Evolutionary conservation across 31 red algal genomes (phyloP).

Genomic region (Asparagopsis taxiformis): DNA sequence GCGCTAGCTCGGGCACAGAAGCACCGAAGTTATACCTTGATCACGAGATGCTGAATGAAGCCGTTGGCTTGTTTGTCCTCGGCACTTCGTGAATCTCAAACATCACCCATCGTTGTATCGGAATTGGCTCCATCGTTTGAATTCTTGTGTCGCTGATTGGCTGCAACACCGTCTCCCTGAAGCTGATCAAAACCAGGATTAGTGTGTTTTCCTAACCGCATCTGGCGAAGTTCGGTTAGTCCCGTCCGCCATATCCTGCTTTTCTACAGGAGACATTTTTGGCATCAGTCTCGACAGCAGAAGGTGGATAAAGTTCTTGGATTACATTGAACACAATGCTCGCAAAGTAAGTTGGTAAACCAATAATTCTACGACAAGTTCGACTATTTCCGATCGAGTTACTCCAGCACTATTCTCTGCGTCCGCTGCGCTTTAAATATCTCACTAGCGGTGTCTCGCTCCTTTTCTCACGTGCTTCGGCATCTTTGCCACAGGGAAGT

Average conservation of each 20-base stretch:
- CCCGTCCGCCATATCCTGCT: neutral
- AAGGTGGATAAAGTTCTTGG: neutral
- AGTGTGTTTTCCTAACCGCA: neutral
- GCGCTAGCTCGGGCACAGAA: neutral
- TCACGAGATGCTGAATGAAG: conserved; percentile 10
- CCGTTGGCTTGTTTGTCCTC: conserved; percentile 20
- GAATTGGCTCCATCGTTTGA: conserved; percentile 44
- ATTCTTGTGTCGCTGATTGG: conserved; percentile 22
- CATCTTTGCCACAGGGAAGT: conserved; percentile 77
- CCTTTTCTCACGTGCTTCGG: conserved; percentile 33
- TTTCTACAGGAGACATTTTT: neutral
- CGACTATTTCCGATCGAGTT: conserved; percentile 42
- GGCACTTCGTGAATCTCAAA: conserved; percentile 11
- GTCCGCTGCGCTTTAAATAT: conserved; percentile 25
- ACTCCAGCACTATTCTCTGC: conserved; percentile 35
- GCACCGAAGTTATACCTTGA: neutral
- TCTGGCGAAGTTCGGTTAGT: conserved; percentile 17
- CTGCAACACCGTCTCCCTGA: neutral
- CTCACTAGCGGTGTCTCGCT: conserved; percentile 23
- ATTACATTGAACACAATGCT: conserved; percentile 56
- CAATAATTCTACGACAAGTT: conserved; percentile 70
- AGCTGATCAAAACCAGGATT: neutral
- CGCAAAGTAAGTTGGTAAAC: conserved; percentile 74
- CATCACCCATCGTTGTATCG: conserved; percentile 65
- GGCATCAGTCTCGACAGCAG: neutral